These are phyloP conservation scores for Entelexis paramagnoliae DNA, from an alignment of 1,139 yeast species.

Conservation along the genomic window DNA sequence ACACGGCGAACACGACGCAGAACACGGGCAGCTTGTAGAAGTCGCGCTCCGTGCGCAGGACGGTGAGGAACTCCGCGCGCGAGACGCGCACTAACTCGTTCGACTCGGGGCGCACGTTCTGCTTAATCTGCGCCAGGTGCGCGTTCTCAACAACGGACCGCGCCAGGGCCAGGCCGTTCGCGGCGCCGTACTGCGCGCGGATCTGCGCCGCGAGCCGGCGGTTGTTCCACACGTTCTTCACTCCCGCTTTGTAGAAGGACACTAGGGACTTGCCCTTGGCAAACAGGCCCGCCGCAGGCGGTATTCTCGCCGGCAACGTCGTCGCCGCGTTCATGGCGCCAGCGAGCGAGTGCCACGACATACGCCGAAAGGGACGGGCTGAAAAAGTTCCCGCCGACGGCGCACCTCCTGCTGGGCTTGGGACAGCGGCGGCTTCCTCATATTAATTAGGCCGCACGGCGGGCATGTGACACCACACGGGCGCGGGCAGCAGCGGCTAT, in stretches of 20 bases:
- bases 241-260: slow-evolving; percentile 31
- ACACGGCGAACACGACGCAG: slow-evolving; percentile 45
- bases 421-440: too few species aligned
- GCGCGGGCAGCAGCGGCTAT: not conserved
- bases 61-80: slow-evolving; percentile 45
- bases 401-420: too few species aligned
- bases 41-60: slow-evolving; percentile 51
- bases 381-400: not conserved
- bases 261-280: slow-evolving; percentile 29
- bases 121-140: slow-evolving; percentile 25
- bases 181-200: slow-evolving; percentile 21
- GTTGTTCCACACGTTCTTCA: slow-evolving; percentile 31
- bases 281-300: slow-evolving; percentile 20
- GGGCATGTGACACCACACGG: slow-evolving; percentile 6
- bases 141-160: slow-evolving; percentile 27
- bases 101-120: slow-evolving; percentile 2
- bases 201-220: slow-evolving; percentile 21
- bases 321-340: slow-evolving; percentile 24
- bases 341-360: not conserved
- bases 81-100: slow-evolving; percentile 30
- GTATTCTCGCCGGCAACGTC: slow-evolving; percentile 25
- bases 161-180: slow-evolving; percentile 24
- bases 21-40: slow-evolving; percentile 53
- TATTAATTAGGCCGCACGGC: not conserved
- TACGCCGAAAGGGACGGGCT: not conserved